Evolutionary conservation across 805 yeast genomes (phyloP), one percentile per base, ranked within the genome.

Genomic region (Zygoascus ofunaensis): DNA sequence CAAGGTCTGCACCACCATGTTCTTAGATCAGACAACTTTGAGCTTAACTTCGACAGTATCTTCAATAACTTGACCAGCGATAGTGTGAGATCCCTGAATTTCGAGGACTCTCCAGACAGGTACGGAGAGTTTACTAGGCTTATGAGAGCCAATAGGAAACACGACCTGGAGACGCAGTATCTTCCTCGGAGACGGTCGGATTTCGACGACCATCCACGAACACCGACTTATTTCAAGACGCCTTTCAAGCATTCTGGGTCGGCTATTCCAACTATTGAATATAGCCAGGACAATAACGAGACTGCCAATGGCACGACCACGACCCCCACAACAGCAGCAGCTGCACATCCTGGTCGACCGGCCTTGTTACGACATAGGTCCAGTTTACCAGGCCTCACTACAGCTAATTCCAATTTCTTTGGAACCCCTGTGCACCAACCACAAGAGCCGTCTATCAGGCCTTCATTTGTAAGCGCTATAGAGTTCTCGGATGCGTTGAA

Each of bases 381-480:
- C 7, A 26, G 30, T 26, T 7, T 26, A 26, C 30, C 30, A 12
- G 30, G 30, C 7, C 12, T 26, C 7, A 26, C 30, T 7, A 8
- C 30, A 26, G 7, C 30, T 12, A 26, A 26, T 12, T 36, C 39
- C 7, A 36, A 36, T 24, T 36, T 19, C 39, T 36, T 36, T 18
- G 39, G 15, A 15, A 36, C 26, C 26, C 39, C 39, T 8, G 26
- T n/a, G 3, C 18, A 15, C 10, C 15, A 19, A 4, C 36, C 36
- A 12, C 30, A 37, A 4, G 21, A 37, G 15, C 41, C 41, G 19
- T 37, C 41, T 4, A 37, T 53, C 4, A 47, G 71, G 26, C 60
- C 70, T 12, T 68, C 73, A 1, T 39, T 70, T 8, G 50, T 62
- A 24, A 63, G 67, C 30, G 73, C 74, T 1, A 46, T 67, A 5